A percentile compares a stretch with the other conserved stretches of the same genome.
These are phyloP conservation scores for Ophiocordyceps camponoti-leonardi DNA, from an alignment of 2,329 filamentous ascomycete genomes.

Conservation along the genomic window DNA sequence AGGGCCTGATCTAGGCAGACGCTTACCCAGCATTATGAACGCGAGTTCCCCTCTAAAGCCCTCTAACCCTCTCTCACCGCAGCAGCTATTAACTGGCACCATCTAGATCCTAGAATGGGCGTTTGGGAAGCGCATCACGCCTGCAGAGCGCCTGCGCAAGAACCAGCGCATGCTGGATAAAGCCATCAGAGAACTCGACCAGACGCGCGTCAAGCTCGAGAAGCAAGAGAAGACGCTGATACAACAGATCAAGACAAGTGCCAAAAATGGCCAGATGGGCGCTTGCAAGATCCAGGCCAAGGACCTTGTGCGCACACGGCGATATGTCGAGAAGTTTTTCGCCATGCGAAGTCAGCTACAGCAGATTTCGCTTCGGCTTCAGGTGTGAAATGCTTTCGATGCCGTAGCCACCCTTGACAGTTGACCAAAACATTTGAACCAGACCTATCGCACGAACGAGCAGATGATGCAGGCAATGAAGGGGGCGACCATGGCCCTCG, in stretches of 20 bases:
- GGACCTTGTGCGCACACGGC: slow-evolving; percentile 80
- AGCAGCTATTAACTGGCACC: slow-evolving; percentile 7
- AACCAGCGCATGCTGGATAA: slow-evolving; percentile 96
- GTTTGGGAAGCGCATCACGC: slow-evolving; percentile 98
- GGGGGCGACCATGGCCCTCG: slow-evolving; percentile 78
- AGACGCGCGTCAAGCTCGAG: slow-evolving; percentile 88
- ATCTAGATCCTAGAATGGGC: slow-evolving; percentile 90
- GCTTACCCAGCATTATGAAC: slow-evolving; percentile 31
- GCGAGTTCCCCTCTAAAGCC: slow-evolving; percentile 17
- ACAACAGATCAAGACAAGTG: slow-evolving; percentile 92
- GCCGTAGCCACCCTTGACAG: not conserved
- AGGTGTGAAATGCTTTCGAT: slow-evolving; percentile 36
- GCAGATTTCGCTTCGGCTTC: slow-evolving; percentile 85
- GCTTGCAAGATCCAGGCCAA: slow-evolving; percentile 97
- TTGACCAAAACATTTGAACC: slow-evolving; percentile 4
- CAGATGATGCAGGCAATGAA: slow-evolving; percentile 99
- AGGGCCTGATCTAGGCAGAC: not conserved
- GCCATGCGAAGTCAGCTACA: slow-evolving; percentile 95
- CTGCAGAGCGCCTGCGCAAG: slow-evolving; percentile 75
- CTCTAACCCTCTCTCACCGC: slow-evolving; percentile 2
- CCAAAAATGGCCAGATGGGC: slow-evolving; percentile 97
- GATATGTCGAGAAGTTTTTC: slow-evolving; percentile 97
- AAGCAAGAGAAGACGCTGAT: slow-evolving; percentile 98
- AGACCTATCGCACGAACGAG: slow-evolving; percentile 96
- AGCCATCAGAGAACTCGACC: slow-evolving; percentile 88